Conservation (phyloP, 1,284 basidiomycete species). For the Moesziomyces globuligerus region DNA sequence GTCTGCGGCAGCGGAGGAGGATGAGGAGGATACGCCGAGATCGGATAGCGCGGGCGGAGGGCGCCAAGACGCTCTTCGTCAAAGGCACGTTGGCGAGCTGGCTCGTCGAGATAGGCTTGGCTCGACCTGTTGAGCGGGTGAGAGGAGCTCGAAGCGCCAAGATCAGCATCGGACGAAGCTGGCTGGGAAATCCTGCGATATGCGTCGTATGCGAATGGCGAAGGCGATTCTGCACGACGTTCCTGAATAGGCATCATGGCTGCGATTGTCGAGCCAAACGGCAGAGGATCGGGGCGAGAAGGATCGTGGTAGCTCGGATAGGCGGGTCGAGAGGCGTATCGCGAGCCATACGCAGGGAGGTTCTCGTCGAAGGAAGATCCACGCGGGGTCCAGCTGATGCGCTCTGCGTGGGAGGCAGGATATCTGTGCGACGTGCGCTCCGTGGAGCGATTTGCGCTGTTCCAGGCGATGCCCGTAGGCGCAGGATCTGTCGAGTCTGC, state of each 20-base stretch:
- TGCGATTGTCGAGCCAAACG: neutral
- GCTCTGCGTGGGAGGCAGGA: constrained; percentile 5
- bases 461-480: constrained; percentile 7
- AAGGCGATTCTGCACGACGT: constrained; percentile 26
- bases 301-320: constrained; percentile 2
- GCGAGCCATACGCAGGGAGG: constrained; percentile 1
- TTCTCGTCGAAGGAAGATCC: constrained; percentile 4
- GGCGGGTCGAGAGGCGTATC: neutral
- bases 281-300: constrained; percentile 2
- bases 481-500: neutral
- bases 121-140: constrained; percentile 5
- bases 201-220: constrained; percentile 41
- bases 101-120: constrained; percentile 15
- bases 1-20: neutral
- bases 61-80: constrained; percentile 4
- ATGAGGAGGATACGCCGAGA: neutral
- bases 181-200: constrained; percentile 17
- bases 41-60: neutral
- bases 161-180: neutral
- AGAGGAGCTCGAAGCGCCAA: neutral
- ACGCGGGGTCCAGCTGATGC: constrained; percentile 4
- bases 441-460: neutral
- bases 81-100: constrained; percentile 7
- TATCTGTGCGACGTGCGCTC: neutral
- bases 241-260: neutral